Percentiles rank a stretch among this genome's conserved stretches.
Evolutionary conservation across 2,329 filamentous ascomycete species (phyloP).

Genomic region (Lecanosticta acicola): DNA sequence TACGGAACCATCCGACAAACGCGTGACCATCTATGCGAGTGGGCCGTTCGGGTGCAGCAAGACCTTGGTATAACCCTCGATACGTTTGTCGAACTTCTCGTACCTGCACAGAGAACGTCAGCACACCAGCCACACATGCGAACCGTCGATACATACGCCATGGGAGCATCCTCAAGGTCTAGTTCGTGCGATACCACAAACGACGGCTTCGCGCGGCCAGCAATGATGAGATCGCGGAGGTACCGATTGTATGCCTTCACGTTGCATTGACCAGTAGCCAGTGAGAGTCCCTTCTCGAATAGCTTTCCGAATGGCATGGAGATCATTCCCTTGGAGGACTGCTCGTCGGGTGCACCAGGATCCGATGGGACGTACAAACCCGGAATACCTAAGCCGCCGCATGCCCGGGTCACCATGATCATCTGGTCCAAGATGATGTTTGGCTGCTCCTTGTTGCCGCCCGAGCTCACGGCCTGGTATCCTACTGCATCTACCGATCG

Average conservation of each 20-base stretch:
- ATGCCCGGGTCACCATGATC: slow-evolving; percentile 57
- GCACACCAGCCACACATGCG: neutral
- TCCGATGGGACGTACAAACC: slow-evolving; percentile 43
- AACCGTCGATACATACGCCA: slow-evolving; percentile 10
- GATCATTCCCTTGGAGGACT: slow-evolving; percentile 58
- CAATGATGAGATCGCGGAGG: slow-evolving; percentile 59
- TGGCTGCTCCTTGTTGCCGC: slow-evolving; percentile 54
- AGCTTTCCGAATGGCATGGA: slow-evolving; percentile 61
- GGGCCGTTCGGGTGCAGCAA: slow-evolving; percentile 60
- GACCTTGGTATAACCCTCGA: slow-evolving; percentile 64
- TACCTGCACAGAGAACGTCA: slow-evolving; percentile 35
- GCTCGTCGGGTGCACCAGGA: slow-evolving; percentile 57
- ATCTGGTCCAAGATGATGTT: slow-evolving; percentile 60
- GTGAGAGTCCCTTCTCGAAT: slow-evolving; percentile 60
- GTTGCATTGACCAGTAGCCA: slow-evolving; percentile 59
- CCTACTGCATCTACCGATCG: slow-evolving; percentile 61
- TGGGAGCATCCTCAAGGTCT: slow-evolving; percentile 54
- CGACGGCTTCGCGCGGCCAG: slow-evolving; percentile 58
- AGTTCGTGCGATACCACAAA: slow-evolving; percentile 64
- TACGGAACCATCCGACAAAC: neutral
- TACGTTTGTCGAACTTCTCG: slow-evolving; percentile 60
- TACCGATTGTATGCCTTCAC: slow-evolving; percentile 64
- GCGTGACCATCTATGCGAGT: slow-evolving; percentile 17
- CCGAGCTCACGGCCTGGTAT: slow-evolving; percentile 55
- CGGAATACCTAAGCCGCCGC: slow-evolving; percentile 57